phyloP scores from a whole-genome alignment of 2,329 filamentous ascomycete genomes.

The Fusarium sterilihyphosum region DNA sequence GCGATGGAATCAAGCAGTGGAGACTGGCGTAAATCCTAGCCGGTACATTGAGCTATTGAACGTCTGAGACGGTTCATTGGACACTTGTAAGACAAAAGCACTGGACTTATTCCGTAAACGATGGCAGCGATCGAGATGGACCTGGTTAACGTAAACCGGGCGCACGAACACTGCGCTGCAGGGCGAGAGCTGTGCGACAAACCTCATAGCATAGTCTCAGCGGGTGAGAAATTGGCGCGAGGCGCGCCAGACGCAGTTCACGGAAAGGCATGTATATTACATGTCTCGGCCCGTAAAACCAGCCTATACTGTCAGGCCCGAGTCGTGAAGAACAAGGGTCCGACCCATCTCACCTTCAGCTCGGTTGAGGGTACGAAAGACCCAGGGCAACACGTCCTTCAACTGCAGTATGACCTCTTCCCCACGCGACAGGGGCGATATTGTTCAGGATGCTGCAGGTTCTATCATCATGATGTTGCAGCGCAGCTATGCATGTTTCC shows the following conservation, averaged over 20 bases:
- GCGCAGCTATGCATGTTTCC: not conserved
- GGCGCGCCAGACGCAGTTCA: slow-evolving; percentile 29
- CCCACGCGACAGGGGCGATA: slow-evolving; percentile 13
- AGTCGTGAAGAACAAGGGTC: slow-evolving; percentile 7
- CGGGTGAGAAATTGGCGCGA: slow-evolving; percentile 11
- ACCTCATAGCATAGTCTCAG: not conserved
- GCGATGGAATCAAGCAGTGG: slow-evolving; percentile 35
- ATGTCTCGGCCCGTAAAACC: slow-evolving; percentile 9
- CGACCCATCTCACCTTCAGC: slow-evolving; percentile 9
- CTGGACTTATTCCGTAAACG: slow-evolving; percentile 8
- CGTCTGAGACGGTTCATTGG: slow-evolving; percentile 39
- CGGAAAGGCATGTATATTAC: not conserved
- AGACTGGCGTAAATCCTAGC: slow-evolving; percentile 22
- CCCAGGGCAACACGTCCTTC: not conserved
- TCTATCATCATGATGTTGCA: slow-evolving; percentile 15
- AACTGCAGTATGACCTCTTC: slow-evolving; percentile 10
- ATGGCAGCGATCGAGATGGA: slow-evolving; percentile 1
- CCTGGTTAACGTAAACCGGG: slow-evolving; percentile 1
- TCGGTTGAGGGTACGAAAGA: not conserved
- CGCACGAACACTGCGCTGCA: not conserved
- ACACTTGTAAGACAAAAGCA: slow-evolving; percentile 5
- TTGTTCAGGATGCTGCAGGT: not conserved
- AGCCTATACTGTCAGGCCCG: not conserved
- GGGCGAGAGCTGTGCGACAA: not conserved
- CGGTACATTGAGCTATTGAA: slow-evolving; percentile 11